Base-by-base conservation (phyloP, 441 rosid genomes). In the Sinapis alba region DNA sequence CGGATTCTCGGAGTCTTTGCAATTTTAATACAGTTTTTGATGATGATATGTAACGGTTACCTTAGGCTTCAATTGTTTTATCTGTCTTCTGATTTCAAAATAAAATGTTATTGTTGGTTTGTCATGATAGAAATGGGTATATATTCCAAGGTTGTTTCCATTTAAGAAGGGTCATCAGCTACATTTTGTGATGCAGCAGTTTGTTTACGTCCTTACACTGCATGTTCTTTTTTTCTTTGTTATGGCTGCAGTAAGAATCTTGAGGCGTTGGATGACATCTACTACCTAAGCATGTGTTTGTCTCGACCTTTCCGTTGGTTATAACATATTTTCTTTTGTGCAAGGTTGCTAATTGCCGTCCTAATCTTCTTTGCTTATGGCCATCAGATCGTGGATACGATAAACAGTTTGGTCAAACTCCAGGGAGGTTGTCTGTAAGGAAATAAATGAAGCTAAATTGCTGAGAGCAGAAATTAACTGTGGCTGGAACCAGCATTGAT, bases 381-480 rank as follows among this genome's bases (percentile, higher is more conserved):
- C 43, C 62, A 34, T 8, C 38, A 34, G 38, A 8, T 34, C 2
- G 43, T 38, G 5, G 45, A 38, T 38, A 38, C 12, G 5, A 38
- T 38, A 38, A 38, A 11, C n/a, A 5, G n/a, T 38, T 38, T 38
- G 45, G 45, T 38, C 45, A 38, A 38, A 11, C 45, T 38, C 45
- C 45, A 38, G 45, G 15, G 83, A 93, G 84, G 62, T 72, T 89
- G 77, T 93, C 96, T 68, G 69, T 88, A 77, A 91, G 83, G 84
- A 89, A 89, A 83, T 92, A 93, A 76, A 82, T 93, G 88, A 93
- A 88, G 85, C 80, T 88, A 16, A 93, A 93, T 75, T 89, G 91
- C 78, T 92, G 86, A 47, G 91, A 84, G 72, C 88, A 87, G n/a
- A 10, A 36, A 36, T 10, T 36, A 36, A 84, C 85, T 80, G 64